These are phyloP conservation scores for Rheum nobile DNA, from an alignment of 148 eudicot species.

Conservation along the genomic window DNA sequence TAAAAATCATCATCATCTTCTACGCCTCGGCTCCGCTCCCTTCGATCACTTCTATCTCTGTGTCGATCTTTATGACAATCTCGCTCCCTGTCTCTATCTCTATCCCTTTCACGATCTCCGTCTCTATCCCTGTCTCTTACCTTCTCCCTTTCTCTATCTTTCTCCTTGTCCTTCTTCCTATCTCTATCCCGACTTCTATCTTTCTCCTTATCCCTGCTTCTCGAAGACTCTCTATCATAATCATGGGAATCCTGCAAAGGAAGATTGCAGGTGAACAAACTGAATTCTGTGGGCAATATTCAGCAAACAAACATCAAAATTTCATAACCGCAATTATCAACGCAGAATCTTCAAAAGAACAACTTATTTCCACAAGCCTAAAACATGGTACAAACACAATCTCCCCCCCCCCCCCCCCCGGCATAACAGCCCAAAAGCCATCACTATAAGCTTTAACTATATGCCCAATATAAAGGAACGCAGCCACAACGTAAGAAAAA, in stretches of 20 bases:
- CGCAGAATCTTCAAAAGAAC: not conserved
- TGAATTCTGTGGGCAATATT: not conserved
- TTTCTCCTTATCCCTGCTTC: slow-evolving; percentile 35
- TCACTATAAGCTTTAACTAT: not conserved
- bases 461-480: not conserved
- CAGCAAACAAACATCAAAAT: not conserved
- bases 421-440: not conserved
- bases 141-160: slow-evolving; percentile 26
- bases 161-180: slow-evolving; percentile 24
- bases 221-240: slow-evolving; percentile 44
- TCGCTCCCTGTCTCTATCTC: slow-evolving; percentile 38
- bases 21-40: slow-evolving; percentile 50
- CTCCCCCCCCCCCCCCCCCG: no score
- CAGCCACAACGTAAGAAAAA: not conserved
- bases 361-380: not conserved
- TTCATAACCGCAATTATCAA: not conserved
- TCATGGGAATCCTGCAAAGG: slow-evolving; percentile 47
- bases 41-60: slow-evolving; percentile 58
- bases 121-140: slow-evolving; percentile 22
- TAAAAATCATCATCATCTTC: slow-evolving; percentile 58
- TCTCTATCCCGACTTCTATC: slow-evolving; percentile 23
- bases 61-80: not conserved
- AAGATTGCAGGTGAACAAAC: not conserved
- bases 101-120: slow-evolving; percentile 33
- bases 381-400: not conserved